Conservation (phyloP, 805 yeast species). For the Tanozyma kutaoensis region DNA sequence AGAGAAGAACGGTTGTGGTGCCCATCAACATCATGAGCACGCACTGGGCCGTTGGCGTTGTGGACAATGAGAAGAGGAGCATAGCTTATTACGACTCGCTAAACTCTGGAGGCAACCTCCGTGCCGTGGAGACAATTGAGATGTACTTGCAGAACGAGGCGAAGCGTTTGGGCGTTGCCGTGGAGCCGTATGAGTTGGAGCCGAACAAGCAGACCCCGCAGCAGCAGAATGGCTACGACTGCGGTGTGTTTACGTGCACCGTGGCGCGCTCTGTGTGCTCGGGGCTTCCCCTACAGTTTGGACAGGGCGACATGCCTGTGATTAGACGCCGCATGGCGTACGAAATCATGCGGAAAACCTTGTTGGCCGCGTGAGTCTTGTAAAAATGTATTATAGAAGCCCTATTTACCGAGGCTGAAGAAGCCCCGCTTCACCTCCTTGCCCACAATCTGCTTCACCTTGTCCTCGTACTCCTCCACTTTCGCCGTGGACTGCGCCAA, state of each 20-base stretch:
- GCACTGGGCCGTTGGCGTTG: constrained; percentile 86
- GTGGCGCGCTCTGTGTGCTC: constrained; percentile 52
- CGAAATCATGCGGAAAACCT: constrained; percentile 38
- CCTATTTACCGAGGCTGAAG: no score
- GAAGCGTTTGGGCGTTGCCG: constrained; percentile 25
- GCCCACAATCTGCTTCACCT: constrained; percentile 14
- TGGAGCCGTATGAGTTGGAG: constrained; percentile 10
- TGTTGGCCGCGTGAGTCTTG: no score
- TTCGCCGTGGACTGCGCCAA: constrained; percentile 45
- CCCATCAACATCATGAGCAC: constrained; percentile 78
- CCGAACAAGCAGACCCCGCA: constrained; percentile 45
- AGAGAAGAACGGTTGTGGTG: constrained; percentile 53
- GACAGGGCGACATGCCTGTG: constrained; percentile 54
- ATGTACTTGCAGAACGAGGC: constrained; percentile 62
- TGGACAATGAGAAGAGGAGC: constrained; percentile 45
- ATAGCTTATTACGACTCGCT: constrained; percentile 75
- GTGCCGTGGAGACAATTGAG: constrained; percentile 31
- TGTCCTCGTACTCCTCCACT: constrained; percentile 15
- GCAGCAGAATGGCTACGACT: constrained; percentile 83
- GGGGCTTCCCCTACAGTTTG: constrained; percentile 34
- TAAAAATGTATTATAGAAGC: no score
- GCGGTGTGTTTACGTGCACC: constrained; percentile 89
- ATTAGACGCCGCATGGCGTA: constrained; percentile 60
- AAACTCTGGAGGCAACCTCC: constrained; percentile 27
- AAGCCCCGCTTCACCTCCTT: no score